Base-by-base conservation (phyloP, 495 filamentous ascomycete species). In the Tuber melanosporum region DNA sequence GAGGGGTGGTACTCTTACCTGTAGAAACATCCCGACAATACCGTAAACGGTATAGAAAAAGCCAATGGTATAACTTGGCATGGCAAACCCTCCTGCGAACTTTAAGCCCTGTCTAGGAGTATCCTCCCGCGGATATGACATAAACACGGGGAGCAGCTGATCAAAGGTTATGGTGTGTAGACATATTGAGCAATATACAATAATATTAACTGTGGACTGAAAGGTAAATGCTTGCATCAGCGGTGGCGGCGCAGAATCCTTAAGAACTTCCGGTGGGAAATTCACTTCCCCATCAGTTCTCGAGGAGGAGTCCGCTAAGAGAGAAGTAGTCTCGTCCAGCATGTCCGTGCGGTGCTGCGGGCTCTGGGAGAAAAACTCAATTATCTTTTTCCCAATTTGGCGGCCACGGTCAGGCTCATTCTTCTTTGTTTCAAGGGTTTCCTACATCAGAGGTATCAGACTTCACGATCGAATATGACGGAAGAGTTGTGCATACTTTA, bases 81-180 rank as follows among this genome's bases (percentile, higher is more conserved):
- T 85, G 9, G 90, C 92, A 8, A 95, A 86, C 0, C 92, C 92
- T 73, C 92, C 92, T 26, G 88, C 88, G 84, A 94, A 95, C 76
- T 87, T 86, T 2, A 86, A 85, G 36, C 83, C 80, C 10, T 84
- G 86, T n/a, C 85, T 83, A 71, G 80, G 79, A 32, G 88, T 86
- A 26, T 86, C 84, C 14, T 88, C 87, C 15, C 87, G 88, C 0
- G 92, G 91, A 4, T 89, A 89, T 14, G 90, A 91, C 72, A 95
- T 85, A 82, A 92, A 92, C 41, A 92, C 87, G 72, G 91, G 92
- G 70, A 91, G 91, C 79, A 94, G 87, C 71, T 91, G 87, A 84
- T 91, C 92, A 86, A 92, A 95, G 12, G 92, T 90, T 49, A 90
- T 89, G 47, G 91, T 90, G 83, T 95, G 92, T 78, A 92, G 86